These are phyloP conservation scores for Fomitopsis pinicola DNA, from an alignment of 1,284 basidiomycete genomes.

Conservation along the genomic window DNA sequence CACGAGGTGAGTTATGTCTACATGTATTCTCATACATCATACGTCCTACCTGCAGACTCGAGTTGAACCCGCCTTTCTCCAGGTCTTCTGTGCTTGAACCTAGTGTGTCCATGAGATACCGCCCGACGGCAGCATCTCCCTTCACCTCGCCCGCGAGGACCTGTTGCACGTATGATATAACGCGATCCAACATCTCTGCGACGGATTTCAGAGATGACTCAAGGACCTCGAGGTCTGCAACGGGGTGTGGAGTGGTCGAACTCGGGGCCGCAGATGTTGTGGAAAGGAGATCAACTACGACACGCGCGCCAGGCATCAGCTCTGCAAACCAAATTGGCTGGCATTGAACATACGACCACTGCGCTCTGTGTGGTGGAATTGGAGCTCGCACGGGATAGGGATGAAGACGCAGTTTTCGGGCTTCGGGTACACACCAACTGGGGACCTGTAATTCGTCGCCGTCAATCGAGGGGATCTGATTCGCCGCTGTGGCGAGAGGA, in stretches of 20 bases:
- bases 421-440: constrained; percentile 82
- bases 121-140: constrained; percentile 86
- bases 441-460: constrained; percentile 46
- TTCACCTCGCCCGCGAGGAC: constrained; percentile 78
- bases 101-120: constrained; percentile 91
- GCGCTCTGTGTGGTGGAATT: constrained; percentile 79
- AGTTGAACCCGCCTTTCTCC: constrained; percentile 74
- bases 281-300: constrained; percentile 74
- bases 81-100: constrained; percentile 61
- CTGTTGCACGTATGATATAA: constrained; percentile 81
- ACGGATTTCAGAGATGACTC: constrained; percentile 72
- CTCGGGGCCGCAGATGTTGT: constrained; percentile 40
- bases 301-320: background rate
- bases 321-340: background rate
- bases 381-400: constrained; percentile 80
- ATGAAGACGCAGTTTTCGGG: constrained; percentile 91
- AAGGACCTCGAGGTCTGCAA: constrained; percentile 62
- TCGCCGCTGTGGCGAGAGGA: background rate
- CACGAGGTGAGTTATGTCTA: background rate
- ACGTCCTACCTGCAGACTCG: constrained; percentile 58
- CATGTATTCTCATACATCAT: background rate
- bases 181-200: constrained; percentile 79
- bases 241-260: constrained; percentile 44
- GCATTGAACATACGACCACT: constrained; percentile 66
- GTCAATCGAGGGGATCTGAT: background rate